Base-by-base conservation (phyloP, 2,329 filamentous ascomycete species). In the Ceratocystis diversiconidia region DNA sequence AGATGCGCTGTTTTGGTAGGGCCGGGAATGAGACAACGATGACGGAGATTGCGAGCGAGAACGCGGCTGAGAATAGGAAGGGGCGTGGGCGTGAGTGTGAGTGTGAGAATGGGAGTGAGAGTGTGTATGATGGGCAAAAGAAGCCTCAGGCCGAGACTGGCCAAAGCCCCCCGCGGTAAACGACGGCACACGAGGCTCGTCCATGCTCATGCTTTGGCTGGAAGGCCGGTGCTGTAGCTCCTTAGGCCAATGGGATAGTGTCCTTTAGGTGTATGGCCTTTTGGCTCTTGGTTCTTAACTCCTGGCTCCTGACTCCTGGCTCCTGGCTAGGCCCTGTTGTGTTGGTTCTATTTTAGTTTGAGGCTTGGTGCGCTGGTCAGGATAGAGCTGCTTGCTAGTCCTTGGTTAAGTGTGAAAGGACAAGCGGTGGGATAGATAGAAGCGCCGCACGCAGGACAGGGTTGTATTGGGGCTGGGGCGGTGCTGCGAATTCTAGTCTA, bases 41-140 rank as follows among this genome's bases (percentile, higher is more conserved):
- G 30, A 61, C 19, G 30, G 41, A 12, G 60, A 41, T 28, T 60
- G 50, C 12, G 52, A 32, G 76, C 73, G 46, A 78, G 77, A 30
- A 72, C 80, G 62, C 80, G 78, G 68, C 72, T 78, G 68, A 73
- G 76, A 69, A 77, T 80, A 67, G 81, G 77, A 73, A 84, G 84
- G 60, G 80, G 60, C 25, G 19, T 44, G 60, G 10, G 61, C 22
- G 28, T 52, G 62, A 15, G 46, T 5, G 25, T 50, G 63, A 28
- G 43, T 15, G 25, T 61, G 55, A 28, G 55, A 48, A 28, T 52
- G 30, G 17, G 62, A 44, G 19, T 64, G 48, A 1, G 62, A n/a
- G 50, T 57, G 62, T n/a, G 62, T 44, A 19, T 57, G 62, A 44
- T 30, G 30, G 12, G 55, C n/a, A 52, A 12, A n/a, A 59, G 55